A percentile compares a stretch with the other conserved stretches of the same genome.
phyloP scores from a whole-genome alignment of 495 filamentous ascomycete species.

The Cairneyella variabilis region DNA sequence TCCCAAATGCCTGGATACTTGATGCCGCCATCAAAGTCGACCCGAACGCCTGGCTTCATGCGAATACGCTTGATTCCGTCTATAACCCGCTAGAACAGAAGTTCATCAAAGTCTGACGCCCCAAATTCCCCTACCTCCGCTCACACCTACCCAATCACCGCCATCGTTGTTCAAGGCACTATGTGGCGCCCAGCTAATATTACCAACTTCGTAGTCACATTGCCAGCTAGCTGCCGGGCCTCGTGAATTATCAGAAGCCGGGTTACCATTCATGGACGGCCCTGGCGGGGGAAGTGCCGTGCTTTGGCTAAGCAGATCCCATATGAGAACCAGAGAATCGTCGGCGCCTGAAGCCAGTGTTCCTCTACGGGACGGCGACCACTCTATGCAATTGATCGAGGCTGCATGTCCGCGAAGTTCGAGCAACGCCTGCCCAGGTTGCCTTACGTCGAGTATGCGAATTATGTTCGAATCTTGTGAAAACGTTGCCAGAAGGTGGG shows the following conservation, averaged over 20 bases:
- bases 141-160: conserved; percentile 92
- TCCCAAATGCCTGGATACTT: conserved; percentile 22
- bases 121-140: conserved; percentile 88
- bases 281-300: conserved; percentile 45
- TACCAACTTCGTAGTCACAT: conserved; percentile 94
- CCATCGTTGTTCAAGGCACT: conserved; percentile 66
- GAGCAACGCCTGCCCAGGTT: conserved; percentile 91
- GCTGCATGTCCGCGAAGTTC: conserved; percentile 91
- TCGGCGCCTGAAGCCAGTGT: conserved; percentile 90
- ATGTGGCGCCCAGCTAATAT: conserved; percentile 90
- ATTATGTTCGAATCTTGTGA: conserved; percentile 90
- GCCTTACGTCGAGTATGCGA: conserved; percentile 92
- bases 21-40: conserved; percentile 9
- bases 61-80: conserved; percentile 17
- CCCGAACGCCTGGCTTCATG: conserved; percentile 25
- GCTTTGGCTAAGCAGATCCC: conserved; percentile 80
- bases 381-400: conserved; percentile 87
- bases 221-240: conserved; percentile 83
- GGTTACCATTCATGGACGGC: conserved; percentile 41
- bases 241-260: conserved; percentile 51
- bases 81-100: conserved; percentile 10
- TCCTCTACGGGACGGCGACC: conserved; percentile 84
- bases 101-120: conserved; percentile 64
- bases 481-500: conserved; percentile 94
- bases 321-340: conserved; percentile 84